These are phyloP conservation scores for Cylindrotheca fusiformis DNA, from an alignment of 108 stramenopile genomes.

Conservation along the genomic window DNA sequence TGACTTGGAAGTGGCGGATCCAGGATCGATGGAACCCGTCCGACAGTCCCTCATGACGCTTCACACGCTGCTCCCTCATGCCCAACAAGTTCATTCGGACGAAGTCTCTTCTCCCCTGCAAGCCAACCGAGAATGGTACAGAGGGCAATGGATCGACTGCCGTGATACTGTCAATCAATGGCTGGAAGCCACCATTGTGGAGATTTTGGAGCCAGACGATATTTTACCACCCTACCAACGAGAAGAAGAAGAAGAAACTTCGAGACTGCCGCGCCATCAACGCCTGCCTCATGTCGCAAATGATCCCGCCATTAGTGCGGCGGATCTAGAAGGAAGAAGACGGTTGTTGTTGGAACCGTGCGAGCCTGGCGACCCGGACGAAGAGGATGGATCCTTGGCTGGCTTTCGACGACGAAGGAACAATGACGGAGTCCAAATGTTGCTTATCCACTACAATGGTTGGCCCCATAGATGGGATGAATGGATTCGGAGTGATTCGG, in stretches of 20 bases:
- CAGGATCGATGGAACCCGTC: conserved; percentile 86
- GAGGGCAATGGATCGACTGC: conserved; percentile 96
- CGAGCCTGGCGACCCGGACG: conserved; percentile 24
- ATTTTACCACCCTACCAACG: conserved; percentile 40
- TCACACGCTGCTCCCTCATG: conserved; percentile 76
- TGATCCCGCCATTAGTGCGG: conserved; percentile 73
- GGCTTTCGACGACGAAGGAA: conserved; percentile 37
- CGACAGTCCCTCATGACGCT: conserved; percentile 93
- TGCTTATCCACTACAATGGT: conserved; percentile 96
- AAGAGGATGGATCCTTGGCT: conserved; percentile 32
- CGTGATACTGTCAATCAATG: conserved; percentile 96
- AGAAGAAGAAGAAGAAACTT: background rate
- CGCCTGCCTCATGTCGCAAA: conserved; percentile 9
- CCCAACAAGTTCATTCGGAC: conserved; percentile 3
- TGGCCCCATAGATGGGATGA: conserved; percentile 99
- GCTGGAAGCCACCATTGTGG: conserved; percentile 95
- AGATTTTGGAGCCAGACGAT: conserved; percentile 69
- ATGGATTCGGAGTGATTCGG: conserved; percentile 88
- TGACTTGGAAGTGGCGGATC: conserved; percentile 61
- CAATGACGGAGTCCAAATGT: conserved; percentile 69
- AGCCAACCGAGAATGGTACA: conserved; percentile 76
- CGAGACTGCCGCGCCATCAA: conserved; percentile 8
- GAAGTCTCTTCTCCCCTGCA: conserved; percentile 32
- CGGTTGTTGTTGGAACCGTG: conserved; percentile 71
- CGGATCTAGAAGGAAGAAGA: conserved; percentile 73